A percentile compares a stretch with the other conserved stretches of the same genome.
phyloP scores from a whole-genome alignment of 768 basidiomycete genomes.

The Suillus cothurnatus region DNA sequence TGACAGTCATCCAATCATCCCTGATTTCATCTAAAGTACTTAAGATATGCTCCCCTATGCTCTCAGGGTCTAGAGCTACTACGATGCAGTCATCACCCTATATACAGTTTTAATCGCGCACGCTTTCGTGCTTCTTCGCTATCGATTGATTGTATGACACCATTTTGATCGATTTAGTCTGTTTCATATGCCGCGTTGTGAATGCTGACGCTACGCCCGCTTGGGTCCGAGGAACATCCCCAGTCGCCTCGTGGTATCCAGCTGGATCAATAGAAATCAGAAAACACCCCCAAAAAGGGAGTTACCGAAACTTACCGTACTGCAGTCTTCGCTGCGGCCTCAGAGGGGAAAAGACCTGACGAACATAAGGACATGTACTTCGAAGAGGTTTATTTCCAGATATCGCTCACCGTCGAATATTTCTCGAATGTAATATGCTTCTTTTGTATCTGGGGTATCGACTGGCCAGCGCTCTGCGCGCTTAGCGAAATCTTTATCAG shows the following conservation, averaged over 20 bases:
- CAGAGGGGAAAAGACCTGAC: conserved; percentile 77
- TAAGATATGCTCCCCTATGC: conserved; percentile 1
- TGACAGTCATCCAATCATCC: conserved; percentile 10
- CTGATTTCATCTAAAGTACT: conserved; percentile 17
- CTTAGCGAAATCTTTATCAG: conserved; percentile 80
- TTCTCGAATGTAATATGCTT: conserved; percentile 92
- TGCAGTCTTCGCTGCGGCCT: conserved; percentile 87
- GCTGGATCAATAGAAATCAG: conserved; percentile 39
- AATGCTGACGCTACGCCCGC: conserved; percentile 92
- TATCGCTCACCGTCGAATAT: conserved; percentile 72
- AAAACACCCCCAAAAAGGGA: conserved; percentile 11
- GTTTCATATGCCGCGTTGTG: conserved; percentile 86
- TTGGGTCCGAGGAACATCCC: conserved; percentile 95
- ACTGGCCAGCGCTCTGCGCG: conserved; percentile 73
- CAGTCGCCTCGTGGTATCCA: conserved; percentile 97
- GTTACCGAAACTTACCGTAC: conserved; percentile 63
- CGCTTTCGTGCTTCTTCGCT: background rate
- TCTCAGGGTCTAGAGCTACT: conserved; percentile 1
- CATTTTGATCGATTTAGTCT: conserved; percentile 13
- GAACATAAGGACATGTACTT: background rate
- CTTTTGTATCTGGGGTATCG: conserved; percentile 92
- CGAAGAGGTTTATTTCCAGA: conserved; percentile 10
- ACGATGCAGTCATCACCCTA: conserved; percentile 5
- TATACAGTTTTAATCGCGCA: conserved; percentile 7
- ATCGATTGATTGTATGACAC: conserved; percentile 2